Base-by-base conservation (phyloP, 331 rosid genomes). In the Spiraea crenata region DNA sequence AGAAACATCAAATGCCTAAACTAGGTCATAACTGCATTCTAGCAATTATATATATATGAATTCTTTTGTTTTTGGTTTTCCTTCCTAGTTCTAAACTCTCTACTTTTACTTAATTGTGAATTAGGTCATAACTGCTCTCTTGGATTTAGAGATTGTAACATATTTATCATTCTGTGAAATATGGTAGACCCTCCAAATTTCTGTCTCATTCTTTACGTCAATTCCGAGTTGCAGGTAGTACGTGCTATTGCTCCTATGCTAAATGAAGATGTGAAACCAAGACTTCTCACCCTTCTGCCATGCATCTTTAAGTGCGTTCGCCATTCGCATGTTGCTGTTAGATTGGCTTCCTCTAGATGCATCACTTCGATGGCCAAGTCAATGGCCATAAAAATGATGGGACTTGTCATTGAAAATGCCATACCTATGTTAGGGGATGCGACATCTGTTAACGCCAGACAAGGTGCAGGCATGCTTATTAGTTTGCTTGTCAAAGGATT, bases 281-380 rank as follows among this genome's bases (percentile, higher is more conserved):
- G 87, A 76, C 80, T 95, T 55, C 90, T 91, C 72, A 81, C 93
- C 60, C 93, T 95, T 77, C 97, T 95, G 44, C 96, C 93, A 31
- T 89, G 88, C 85, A 82, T 95, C 72, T 91, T 95, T 61, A 79
- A 83, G 55, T 95, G 99, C 77, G 77, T 89, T 57, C 83, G 85
- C 45, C 97, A 95, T 71, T 73, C 90, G 65, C 97, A 95, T 67
- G 87, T 86, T 77, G 99, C 99, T 69, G 97, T 95, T 81, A 89
- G 99, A 86, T 83, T 95, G 79, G 95, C 97, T 77, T 89, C 99
- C 60, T 89, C 93, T 48, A 89, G 96, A 76, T 95, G 97, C 84
- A 95, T 95, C 81, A 89, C 99, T 67, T 83, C 99, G 71, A 86
- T 95, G 96, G 99, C 99, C 72, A 87, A 83, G 83, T 83, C 99